Evolutionary conservation across 169 alveolate species (phyloP).

Genomic region (Cryptosporidium meleagridis): DNA sequence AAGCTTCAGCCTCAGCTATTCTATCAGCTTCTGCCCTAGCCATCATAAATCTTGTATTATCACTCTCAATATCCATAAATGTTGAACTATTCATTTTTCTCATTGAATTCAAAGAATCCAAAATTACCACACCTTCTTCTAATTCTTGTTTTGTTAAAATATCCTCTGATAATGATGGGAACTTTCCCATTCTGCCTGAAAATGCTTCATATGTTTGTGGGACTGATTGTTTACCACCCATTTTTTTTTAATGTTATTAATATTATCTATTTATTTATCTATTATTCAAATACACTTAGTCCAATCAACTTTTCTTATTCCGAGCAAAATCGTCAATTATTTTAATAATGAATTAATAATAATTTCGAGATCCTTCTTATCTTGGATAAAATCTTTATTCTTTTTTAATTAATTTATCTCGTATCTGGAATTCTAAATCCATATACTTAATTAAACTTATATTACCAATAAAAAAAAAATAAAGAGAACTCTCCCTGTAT

Average conservation of each 20-base stretch:
- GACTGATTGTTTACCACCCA: constrained; percentile 74
- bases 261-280: background rate
- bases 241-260: background rate
- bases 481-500: background rate
- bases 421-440: constrained; percentile 11
- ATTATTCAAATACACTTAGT: background rate
- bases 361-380: constrained; percentile 12
- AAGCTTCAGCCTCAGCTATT: constrained; percentile 70
- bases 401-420: background rate
- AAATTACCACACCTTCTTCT: constrained; percentile 60
- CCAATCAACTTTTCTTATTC: background rate
- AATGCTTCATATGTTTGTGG: constrained; percentile 67
- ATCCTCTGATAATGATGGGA: constrained; percentile 65
- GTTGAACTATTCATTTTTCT: constrained; percentile 48
- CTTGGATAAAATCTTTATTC: background rate
- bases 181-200: constrained; percentile 42
- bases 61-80: constrained; percentile 68
- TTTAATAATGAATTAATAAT: background rate
- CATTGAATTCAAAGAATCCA: constrained; percentile 9
- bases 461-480: background rate
- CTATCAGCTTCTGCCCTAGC: constrained; percentile 75
- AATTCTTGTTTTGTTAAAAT: constrained; percentile 34
- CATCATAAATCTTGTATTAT: constrained; percentile 60
- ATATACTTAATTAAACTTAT: background rate
- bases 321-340: background rate